These are phyloP conservation scores for Solanum chacoense DNA, from an alignment of 305 asterid species.

Conservation along the genomic window DNA sequence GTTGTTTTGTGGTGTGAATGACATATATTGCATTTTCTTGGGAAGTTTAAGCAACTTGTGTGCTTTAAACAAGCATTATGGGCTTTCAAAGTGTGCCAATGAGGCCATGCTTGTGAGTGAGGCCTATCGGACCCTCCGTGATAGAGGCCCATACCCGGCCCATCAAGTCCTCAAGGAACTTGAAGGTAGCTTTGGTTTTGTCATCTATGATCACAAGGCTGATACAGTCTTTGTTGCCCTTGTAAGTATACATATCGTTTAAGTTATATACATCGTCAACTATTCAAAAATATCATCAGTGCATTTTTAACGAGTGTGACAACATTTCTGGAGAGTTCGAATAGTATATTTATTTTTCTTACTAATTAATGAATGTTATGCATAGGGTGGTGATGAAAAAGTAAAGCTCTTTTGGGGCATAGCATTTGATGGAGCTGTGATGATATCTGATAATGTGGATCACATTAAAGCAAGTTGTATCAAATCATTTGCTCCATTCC, in stretches of 20 bases:
- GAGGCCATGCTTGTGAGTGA: conserved; percentile 74
- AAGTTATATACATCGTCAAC: not conserved
- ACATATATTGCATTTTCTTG: conserved; percentile 65
- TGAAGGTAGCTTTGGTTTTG: conserved; percentile 84
- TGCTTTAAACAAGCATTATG: conserved; percentile 74
- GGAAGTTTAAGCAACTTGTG: conserved; percentile 63
- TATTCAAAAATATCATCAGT: not conserved
- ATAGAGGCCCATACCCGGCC: conserved; percentile 85
- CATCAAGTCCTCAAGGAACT: conserved; percentile 83
- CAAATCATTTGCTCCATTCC: conserved; percentile 85
- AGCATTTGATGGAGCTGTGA: conserved; percentile 63
- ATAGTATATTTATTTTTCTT: not conserved
- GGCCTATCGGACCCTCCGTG: conserved; percentile 79
- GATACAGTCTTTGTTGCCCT: conserved; percentile 56
- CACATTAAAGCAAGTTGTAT: conserved; percentile 62
- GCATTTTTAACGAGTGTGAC: not conserved
- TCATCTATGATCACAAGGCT: conserved; percentile 70
- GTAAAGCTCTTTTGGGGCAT: conserved; percentile 83
- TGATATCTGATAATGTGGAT: conserved; percentile 65
- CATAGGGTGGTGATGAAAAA: conserved; percentile 61
- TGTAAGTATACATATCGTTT: conserved; percentile 3
- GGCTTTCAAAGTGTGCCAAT: conserved; percentile 50
- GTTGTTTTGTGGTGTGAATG: conserved; percentile 66
- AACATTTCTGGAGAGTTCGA: not conserved
- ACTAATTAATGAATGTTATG: not conserved